phyloP scores from a whole-genome alignment of 148 eudicot genomes.

The Agrostemma githago region DNA sequence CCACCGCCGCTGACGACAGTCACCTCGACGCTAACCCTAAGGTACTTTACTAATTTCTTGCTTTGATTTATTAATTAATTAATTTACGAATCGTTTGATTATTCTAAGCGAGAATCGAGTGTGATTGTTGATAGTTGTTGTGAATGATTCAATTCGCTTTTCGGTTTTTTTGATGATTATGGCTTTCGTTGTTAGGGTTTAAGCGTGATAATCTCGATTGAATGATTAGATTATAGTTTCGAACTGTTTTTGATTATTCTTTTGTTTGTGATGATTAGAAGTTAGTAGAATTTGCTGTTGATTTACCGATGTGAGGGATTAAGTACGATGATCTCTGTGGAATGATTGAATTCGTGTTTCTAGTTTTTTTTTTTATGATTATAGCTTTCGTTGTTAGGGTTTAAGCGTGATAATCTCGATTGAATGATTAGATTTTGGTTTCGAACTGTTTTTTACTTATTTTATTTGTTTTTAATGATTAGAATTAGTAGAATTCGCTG shows the following conservation, averaged over 20 bases:
- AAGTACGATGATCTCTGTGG: neutral
- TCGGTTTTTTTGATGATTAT: neutral
- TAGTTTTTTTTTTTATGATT: too few relatives aligned
- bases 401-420: too few relatives aligned
- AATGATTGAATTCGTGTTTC: neutral
- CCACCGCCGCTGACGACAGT: constrained; percentile 36
- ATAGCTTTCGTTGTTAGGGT: neutral
- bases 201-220: too few relatives aligned
- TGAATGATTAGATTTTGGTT: too few relatives aligned
- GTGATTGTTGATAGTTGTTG: neutral
- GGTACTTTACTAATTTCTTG: constrained; percentile 24
- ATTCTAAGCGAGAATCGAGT: neutral
- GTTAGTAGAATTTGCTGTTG: neutral
- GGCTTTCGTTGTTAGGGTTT: neutral
- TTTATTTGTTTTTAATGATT: too few relatives aligned
- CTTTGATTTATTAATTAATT: neutral
- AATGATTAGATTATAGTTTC: too few relatives aligned
- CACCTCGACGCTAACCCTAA: constrained; percentile 39
- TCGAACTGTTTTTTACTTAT: too few relatives aligned
- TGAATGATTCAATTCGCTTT: neutral
- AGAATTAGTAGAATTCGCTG: neutral
- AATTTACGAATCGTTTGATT: neutral
- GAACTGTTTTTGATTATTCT: too few relatives aligned
- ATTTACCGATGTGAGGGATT: neutral
- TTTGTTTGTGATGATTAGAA: too few relatives aligned